Evolutionary conservation across 2,329 filamentous ascomycete genomes (phyloP).

Genomic region (Colletotrichum zoysiae): DNA sequence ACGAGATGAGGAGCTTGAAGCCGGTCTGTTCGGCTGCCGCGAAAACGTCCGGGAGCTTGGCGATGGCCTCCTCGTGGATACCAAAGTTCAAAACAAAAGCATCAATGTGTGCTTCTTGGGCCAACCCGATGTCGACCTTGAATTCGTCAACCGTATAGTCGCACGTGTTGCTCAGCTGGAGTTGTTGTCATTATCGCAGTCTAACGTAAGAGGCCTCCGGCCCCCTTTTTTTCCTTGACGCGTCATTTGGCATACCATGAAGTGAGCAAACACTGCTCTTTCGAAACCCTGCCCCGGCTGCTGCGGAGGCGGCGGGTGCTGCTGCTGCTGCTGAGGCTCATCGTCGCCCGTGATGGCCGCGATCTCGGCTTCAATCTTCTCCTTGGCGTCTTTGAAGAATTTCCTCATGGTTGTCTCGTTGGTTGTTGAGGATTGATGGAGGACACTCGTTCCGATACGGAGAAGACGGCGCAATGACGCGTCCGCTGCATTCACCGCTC

Average conservation of each 20-base stretch:
- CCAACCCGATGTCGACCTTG: conserved; percentile 35
- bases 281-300: conserved; percentile 21
- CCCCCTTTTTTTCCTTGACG: no score
- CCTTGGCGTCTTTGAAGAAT: conserved; percentile 37
- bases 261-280: conserved; percentile 37
- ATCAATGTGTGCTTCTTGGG: conserved; percentile 40
- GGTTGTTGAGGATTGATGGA: conserved; percentile 8
- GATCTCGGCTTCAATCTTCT: conserved; percentile 40
- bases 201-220: not conserved
- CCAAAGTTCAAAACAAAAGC: conserved; percentile 40
- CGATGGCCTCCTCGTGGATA: conserved; percentile 40
- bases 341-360: conserved; percentile 38
- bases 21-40: conserved; percentile 33
- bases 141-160: conserved; percentile 36
- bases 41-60: conserved; percentile 35
- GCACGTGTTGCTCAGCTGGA: conserved; percentile 38
- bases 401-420: conserved; percentile 29
- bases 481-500: conserved; percentile 29
- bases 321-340: conserved; percentile 23
- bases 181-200: not conserved
- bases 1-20: conserved; percentile 40
- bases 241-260: conserved; percentile 31
- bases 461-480: conserved; percentile 18
- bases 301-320: conserved; percentile 18
- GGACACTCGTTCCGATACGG: not conserved